Conservation (phyloP, 164 flowering plant species). For the Sedum album region DNA sequence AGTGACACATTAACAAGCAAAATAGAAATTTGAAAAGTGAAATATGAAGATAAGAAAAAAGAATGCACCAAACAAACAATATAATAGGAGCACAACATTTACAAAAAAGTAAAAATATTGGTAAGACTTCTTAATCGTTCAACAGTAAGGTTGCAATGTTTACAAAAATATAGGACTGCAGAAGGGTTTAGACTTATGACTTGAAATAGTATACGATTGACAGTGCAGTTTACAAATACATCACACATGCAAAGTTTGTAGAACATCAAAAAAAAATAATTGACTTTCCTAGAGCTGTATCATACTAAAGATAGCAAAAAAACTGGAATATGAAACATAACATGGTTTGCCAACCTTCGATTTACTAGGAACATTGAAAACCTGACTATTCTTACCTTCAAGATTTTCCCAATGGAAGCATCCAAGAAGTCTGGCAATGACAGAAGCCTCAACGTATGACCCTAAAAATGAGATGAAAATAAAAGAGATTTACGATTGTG, state of each 20-base stretch:
- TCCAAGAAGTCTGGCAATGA: slow-evolving; percentile 91
- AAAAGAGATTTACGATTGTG: background rate
- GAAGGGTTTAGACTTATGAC: background rate
- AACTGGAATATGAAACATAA: background rate
- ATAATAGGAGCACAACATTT: background rate
- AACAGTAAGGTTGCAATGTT: background rate
- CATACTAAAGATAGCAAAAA: too few species aligned
- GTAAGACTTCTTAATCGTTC: background rate
- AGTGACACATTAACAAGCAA: background rate
- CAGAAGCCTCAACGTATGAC: slow-evolving; percentile 84
- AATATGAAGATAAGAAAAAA: background rate
- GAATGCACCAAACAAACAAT: background rate
- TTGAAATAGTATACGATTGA: too few species aligned
- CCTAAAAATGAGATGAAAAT: slow-evolving; percentile 33
- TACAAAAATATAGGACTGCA: background rate
- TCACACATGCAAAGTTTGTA: too few species aligned
- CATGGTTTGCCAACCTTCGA: background rate
- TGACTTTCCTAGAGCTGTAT: too few species aligned
- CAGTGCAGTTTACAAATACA: too few species aligned
- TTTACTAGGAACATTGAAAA: background rate
- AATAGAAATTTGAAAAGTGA: background rate
- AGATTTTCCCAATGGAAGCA: slow-evolving; percentile 88
- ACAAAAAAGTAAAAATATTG: background rate
- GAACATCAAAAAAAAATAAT: too few species aligned
- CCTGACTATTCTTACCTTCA: slow-evolving; percentile 45